Base-by-base conservation (phyloP, 2,329 filamentous ascomycete genomes). In the Stachybotrys elegans region DNA sequence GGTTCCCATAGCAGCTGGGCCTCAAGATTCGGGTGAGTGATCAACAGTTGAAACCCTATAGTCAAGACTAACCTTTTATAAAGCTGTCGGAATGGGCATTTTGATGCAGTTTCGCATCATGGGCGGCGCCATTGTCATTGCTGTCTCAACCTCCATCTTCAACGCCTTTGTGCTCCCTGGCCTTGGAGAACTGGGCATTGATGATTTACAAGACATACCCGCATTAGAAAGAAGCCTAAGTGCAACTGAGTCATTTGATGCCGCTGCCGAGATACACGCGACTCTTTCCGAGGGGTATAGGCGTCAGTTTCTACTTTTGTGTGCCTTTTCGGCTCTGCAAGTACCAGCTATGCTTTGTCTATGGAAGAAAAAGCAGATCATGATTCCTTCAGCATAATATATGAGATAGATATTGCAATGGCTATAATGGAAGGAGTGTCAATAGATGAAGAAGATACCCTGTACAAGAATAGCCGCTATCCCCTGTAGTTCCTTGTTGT, bases 101-200 rank as follows among this genome's bases (percentile, higher is more conserved):
- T 25, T 22, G 17, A 42, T 29, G 13, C 40, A 42, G 13, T 42
- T 32, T 14, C 29, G 40, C 13, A 19, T 31, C 22, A 42, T 42
- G 40, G 40, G 40, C 3, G 31, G 40, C 14, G 40, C 40, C 19
- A 35, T 42, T 31, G n/a, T 42, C 17, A 19, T 42, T 14, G 40
- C 40, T 4, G 17, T 42, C 17, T 19, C 19, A 5, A 42, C 40
- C 7, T 42, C 40, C 11, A 29, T 42, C 1, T 42, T 42, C 29
- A 42, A 42, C 19, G 29, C 27, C 11, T 22, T 20, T 34, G 40
- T 42, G 21, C 4, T 42, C 8, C 21, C 25, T 4, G 20, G 16
- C 5, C 29, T 42, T 5, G 14, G 12, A 19, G 5, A 3, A 6
- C 19, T 42, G 6, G 23, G 40, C 17, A 32, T 32, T 12, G 25